Conservation (phyloP, 805 yeast genomes). For the Saccharomyces eubayanus region DNA sequence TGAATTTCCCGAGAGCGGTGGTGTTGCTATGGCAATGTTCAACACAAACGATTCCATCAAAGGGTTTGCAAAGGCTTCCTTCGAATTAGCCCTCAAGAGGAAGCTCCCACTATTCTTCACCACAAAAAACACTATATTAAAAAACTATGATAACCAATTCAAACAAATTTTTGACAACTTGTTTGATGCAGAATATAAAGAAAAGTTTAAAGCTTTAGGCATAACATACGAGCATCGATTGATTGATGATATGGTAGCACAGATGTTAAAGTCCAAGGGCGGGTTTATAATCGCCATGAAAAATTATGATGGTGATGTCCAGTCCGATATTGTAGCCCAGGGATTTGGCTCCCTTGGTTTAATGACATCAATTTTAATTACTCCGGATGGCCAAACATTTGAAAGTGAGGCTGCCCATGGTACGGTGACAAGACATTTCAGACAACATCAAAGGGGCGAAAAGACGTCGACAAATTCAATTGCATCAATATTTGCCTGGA, state of each 20-base stretch:
- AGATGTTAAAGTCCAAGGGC: slow-evolving; percentile 78
- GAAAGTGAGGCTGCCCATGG: slow-evolving; percentile 87
- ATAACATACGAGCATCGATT: slow-evolving; percentile 73
- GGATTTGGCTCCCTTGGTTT: slow-evolving; percentile 79
- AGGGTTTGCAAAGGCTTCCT: slow-evolving; percentile 78
- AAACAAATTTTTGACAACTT: slow-evolving; percentile 69
- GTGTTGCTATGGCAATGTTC: slow-evolving; percentile 77
- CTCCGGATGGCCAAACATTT: slow-evolving; percentile 77
- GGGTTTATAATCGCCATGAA: slow-evolving; percentile 75
- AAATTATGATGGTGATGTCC: slow-evolving; percentile 83
- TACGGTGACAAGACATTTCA: slow-evolving; percentile 78
- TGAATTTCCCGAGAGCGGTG: slow-evolving; percentile 43
- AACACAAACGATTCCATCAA: slow-evolving; percentile 70
- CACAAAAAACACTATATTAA: slow-evolving; percentile 74
- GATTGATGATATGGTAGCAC: slow-evolving; percentile 85
- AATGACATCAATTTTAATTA: slow-evolving; percentile 75
- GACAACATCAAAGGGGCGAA: slow-evolving; percentile 73
- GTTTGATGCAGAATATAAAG: slow-evolving; percentile 51
- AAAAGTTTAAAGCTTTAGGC: slow-evolving; percentile 49
- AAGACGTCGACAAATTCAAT: slow-evolving; percentile 80
- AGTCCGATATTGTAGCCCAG: slow-evolving; percentile 78
- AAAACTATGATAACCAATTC: slow-evolving; percentile 74
- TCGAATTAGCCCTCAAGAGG: slow-evolving; percentile 61
- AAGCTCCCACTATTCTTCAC: slow-evolving; percentile 58
- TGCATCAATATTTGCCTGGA: slow-evolving; percentile 81